Evolutionary conservation across 805 yeast genomes (phyloP).

Genomic region (Kluyveromyces lactis): DNA sequence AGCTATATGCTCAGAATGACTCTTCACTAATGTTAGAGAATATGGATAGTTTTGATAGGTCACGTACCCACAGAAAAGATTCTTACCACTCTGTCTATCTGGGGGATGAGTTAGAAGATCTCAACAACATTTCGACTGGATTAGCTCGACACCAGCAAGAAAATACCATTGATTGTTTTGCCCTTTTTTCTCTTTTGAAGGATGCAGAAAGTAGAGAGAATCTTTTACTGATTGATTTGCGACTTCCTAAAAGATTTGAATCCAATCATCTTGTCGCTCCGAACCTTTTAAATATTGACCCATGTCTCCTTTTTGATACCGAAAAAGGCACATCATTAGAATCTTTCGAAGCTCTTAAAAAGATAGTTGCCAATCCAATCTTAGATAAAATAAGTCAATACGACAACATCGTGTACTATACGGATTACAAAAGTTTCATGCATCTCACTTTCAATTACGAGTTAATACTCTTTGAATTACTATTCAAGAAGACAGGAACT

Average conservation of each 20-base stretch:
- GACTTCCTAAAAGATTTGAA: conserved; percentile 28
- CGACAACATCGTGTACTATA: conserved; percentile 32
- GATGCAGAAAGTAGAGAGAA: conserved; percentile 37
- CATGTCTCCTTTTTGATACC: conserved; percentile 25
- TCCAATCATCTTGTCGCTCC: conserved; percentile 32
- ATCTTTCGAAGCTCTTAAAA: conserved; percentile 25
- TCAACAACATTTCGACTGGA: conserved; percentile 15
- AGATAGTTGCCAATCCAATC: conserved; percentile 15
- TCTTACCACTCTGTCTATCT: conserved; percentile 36
- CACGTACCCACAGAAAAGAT: conserved; percentile 29
- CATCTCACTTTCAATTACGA: conserved; percentile 26
- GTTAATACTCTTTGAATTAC: conserved; percentile 23
- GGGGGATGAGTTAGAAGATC: conserved; percentile 15
- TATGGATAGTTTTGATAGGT: conserved; percentile 7
- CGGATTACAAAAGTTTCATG: conserved; percentile 31
- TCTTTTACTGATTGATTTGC: conserved; percentile 33
- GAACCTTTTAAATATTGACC: conserved; percentile 35
- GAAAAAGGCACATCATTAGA: conserved; percentile 25
- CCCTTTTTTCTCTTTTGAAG: conserved; percentile 37
- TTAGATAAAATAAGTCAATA: conserved; percentile 28
- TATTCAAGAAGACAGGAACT: conserved; percentile 12
- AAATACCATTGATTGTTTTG: conserved; percentile 40
- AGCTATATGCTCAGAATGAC: not conserved
- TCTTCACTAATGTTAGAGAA: not conserved
- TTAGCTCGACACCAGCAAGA: conserved; percentile 34